A percentile compares a stretch with the other conserved stretches of the same genome.
Conservation (phyloP, 495 filamentous ascomycete species). For the Hypoxylon fuscum region DNA sequence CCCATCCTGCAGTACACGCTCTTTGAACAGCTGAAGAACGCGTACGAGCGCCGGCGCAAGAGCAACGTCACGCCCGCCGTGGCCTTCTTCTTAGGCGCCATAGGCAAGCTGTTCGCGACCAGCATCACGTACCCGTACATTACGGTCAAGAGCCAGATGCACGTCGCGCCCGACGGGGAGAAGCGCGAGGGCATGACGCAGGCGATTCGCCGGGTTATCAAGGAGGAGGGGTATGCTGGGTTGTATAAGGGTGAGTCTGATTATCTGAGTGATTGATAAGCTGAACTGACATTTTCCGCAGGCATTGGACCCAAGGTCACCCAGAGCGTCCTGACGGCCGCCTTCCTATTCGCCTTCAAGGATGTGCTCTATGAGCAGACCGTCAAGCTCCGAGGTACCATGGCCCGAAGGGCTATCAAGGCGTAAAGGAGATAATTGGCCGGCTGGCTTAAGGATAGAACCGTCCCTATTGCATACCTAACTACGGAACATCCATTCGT, state of each 20-base stretch:
- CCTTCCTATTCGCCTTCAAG: slow-evolving; percentile 98
- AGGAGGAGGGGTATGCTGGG: slow-evolving; percentile 86
- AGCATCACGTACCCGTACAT: slow-evolving; percentile 97
- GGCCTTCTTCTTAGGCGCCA: slow-evolving; percentile 88
- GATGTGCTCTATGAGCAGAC: slow-evolving; percentile 74
- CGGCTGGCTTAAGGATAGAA: too few species aligned
- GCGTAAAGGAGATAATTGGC: slow-evolving; percentile 37
- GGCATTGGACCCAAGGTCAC: slow-evolving; percentile 95
- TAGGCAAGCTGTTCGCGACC: slow-evolving; percentile 95
- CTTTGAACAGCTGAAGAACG: slow-evolving; percentile 93
- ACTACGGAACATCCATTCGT: not conserved
- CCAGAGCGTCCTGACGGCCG: slow-evolving; percentile 95
- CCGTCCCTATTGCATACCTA: not conserved
- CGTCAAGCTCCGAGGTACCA: slow-evolving; percentile 53
- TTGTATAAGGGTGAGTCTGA: slow-evolving; percentile 83
- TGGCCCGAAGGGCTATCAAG: slow-evolving; percentile 53
- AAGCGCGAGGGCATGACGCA: slow-evolving; percentile 73
- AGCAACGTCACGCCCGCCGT: slow-evolving; percentile 77
- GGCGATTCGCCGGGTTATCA: slow-evolving; percentile 79
- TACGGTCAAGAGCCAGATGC: slow-evolving; percentile 96
- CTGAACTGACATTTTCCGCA: slow-evolving; percentile 39
- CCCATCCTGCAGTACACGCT: slow-evolving; percentile 98
- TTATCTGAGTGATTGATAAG: not conserved
- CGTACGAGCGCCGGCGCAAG: slow-evolving; percentile 55
- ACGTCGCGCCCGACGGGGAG: slow-evolving; percentile 78